phyloP scores from a whole-genome alignment of 345 rosid genomes.

The Rubroshorea leprosula region DNA sequence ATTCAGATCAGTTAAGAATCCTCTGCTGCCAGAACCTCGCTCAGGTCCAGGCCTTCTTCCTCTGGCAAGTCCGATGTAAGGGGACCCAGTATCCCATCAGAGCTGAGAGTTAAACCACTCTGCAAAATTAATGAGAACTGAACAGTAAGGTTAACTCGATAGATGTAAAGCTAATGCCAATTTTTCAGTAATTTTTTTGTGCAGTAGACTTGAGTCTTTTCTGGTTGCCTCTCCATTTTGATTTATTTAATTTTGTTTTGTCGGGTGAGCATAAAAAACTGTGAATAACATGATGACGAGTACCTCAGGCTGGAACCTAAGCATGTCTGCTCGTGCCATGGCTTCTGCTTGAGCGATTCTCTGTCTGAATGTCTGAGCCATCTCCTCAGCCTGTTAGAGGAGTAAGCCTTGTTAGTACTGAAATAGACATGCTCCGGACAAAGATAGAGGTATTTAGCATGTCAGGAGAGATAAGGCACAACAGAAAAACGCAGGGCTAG shows the following conservation, averaged over 20 bases:
- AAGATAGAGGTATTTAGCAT: neutral
- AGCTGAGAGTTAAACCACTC: slow-evolving; percentile 78
- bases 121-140: slow-evolving; percentile 21
- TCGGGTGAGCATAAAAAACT: too few relatives aligned
- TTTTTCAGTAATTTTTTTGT: neutral
- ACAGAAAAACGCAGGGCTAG: neutral
- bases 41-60: slow-evolving; percentile 77
- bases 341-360: slow-evolving; percentile 99
- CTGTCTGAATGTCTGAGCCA: slow-evolving; percentile 97
- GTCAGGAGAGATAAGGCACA: neutral
- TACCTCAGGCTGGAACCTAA: slow-evolving; percentile 98
- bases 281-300: too few relatives aligned
- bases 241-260: too few relatives aligned
- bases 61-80: slow-evolving; percentile 63
- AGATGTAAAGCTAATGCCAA: neutral
- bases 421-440: neutral
- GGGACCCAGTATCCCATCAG: slow-evolving; percentile 77
- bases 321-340: slow-evolving; percentile 99
- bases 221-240: too few relatives aligned
- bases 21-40: slow-evolving; percentile 37
- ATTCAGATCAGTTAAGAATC: slow-evolving; percentile 12
- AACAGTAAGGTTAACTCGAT: neutral
- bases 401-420: neutral
- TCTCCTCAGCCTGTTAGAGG: slow-evolving; percentile 80
- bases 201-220: too few relatives aligned